A percentile compares a stretch with the other conserved stretches of the same genome.
These are phyloP conservation scores for Metarhizium album DNA, from an alignment of 2,329 filamentous ascomycete species.

Conservation along the genomic window DNA sequence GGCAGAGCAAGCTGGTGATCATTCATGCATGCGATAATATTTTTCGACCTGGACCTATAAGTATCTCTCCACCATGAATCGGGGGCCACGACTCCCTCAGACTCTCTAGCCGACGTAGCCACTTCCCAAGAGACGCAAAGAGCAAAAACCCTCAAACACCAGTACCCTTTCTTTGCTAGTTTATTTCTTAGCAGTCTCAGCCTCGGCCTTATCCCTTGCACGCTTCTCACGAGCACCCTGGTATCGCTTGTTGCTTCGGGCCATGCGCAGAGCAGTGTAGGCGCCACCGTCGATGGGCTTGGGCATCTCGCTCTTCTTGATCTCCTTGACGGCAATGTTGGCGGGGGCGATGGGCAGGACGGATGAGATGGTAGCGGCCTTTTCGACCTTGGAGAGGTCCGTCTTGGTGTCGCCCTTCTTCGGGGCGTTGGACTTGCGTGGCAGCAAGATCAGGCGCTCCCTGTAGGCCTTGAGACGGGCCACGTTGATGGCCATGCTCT, in stretches of 20 bases:
- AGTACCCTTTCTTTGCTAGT: conserved; percentile 28
- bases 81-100: conserved; percentile 24
- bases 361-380: conserved; percentile 34
- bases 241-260: conserved; percentile 73
- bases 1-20: conserved; percentile 24
- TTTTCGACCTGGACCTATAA: conserved; percentile 30
- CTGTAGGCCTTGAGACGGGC: conserved; percentile 97
- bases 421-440: conserved; percentile 83
- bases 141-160: conserved; percentile 33
- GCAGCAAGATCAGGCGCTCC: conserved; percentile 93
- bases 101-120: conserved; percentile 28
- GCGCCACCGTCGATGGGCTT: conserved; percentile 69
- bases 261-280: conserved; percentile 74
- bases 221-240: conserved; percentile 88
- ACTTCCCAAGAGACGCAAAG: conserved; percentile 28
- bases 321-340: conserved; percentile 55
- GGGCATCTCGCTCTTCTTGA: conserved; percentile 75
- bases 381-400: conserved; percentile 58
- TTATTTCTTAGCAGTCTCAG: conserved; percentile 81
- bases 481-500: conserved; percentile 90
- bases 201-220: conserved; percentile 75
- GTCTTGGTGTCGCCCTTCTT: conserved; percentile 91
- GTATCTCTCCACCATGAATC: conserved; percentile 24
- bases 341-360: conserved; percentile 64
- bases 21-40: conserved; percentile 33